phyloP scores from a whole-genome alignment of 176 grass and related monocot genomes.

The Elymus sibiricus region DNA sequence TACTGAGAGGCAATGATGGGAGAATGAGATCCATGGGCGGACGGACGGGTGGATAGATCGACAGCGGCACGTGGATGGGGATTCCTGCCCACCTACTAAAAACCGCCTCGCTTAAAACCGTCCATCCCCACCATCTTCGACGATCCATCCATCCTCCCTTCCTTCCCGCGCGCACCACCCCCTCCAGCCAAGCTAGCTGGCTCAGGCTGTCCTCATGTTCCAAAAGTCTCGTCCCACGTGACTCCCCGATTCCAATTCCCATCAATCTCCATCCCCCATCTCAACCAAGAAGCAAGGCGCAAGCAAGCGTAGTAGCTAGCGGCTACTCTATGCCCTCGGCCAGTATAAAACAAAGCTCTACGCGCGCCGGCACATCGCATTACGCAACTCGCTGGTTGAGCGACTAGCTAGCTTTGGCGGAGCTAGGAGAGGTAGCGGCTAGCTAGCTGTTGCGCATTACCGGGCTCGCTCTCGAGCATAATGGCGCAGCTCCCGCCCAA shows the following conservation, averaged over 20 bases:
- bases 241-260: conserved; percentile 46
- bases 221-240: conserved; percentile 66
- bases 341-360: conserved; percentile 36
- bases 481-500: conserved; percentile 60
- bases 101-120: conserved; percentile 40
- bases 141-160: not conserved
- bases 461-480: too few species aligned
- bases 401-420: too few species aligned
- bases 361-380: conserved; percentile 30
- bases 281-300: not conserved
- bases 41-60: not conserved
- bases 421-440: too few species aligned
- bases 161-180: not conserved
- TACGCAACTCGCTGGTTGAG: not conserved
- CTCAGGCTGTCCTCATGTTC: conserved; percentile 62
- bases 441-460: conserved; percentile 10
- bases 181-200: conserved; percentile 31
- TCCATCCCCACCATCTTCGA: not conserved
- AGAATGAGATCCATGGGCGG: conserved; percentile 7
- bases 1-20: not conserved
- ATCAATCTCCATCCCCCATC: conserved; percentile 12
- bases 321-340: too few species aligned
- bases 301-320: not conserved
- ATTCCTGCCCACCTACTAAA: conserved; percentile 39
- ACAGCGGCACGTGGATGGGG: conserved; percentile 58